A percentile compares a stretch with the other conserved stretches of the same genome.
Evolutionary conservation across 768 basidiomycete genomes (phyloP).

Genomic region (Mycena vitilis): DNA sequence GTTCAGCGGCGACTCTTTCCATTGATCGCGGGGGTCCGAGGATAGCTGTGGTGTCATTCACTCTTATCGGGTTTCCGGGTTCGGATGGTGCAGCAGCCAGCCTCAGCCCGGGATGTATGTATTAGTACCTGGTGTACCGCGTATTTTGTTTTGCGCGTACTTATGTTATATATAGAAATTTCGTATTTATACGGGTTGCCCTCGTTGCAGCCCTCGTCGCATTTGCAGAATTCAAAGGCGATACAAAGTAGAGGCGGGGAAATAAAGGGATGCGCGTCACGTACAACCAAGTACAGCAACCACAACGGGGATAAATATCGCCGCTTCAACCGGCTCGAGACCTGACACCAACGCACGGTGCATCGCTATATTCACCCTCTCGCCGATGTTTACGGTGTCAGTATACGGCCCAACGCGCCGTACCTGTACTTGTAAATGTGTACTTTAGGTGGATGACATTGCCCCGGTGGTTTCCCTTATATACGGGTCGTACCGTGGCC

Average conservation of each 20-base stretch:
- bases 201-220: no score
- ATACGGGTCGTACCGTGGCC: background rate
- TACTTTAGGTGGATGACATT: constrained; percentile 2
- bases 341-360: no score
- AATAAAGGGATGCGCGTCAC: no score
- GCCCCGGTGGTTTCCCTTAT: constrained; percentile 17
- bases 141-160: constrained; percentile 29
- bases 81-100: background rate
- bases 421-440: constrained; percentile 16
- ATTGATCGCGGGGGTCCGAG: background rate
- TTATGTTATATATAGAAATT: constrained; percentile 1
- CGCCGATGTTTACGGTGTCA: constrained; percentile 1
- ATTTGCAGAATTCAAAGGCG: no score
- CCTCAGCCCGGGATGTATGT: constrained; percentile 32
- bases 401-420: background rate
- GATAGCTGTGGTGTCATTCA: background rate
- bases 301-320: no score
- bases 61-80: background rate
- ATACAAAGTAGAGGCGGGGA: no score
- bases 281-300: background rate
- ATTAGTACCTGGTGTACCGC: constrained; percentile 43
- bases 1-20: constrained; percentile 21
- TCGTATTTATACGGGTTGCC: no score
- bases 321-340: no score
- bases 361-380: background rate